These are phyloP conservation scores for Musa balbisiana DNA, from an alignment of 202 grass and related monocot genomes.

Conservation along the genomic window DNA sequence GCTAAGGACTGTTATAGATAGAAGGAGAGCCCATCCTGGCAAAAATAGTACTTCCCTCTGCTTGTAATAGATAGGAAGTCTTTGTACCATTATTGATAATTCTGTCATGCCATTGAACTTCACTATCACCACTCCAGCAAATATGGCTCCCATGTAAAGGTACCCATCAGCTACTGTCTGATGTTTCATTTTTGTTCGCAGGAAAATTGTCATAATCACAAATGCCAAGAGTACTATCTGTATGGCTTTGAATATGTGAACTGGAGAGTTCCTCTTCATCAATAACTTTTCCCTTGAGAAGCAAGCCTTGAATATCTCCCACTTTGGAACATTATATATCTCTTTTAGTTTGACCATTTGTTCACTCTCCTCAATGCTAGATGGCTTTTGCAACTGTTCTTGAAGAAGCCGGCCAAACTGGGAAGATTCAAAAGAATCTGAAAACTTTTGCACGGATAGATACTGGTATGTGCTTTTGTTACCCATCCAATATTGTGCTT, in stretches of 20 bases:
- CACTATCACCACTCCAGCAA: constrained; percentile 62
- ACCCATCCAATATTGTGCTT: constrained; percentile 85
- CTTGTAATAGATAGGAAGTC: constrained; percentile 92
- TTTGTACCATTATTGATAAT: constrained; percentile 82
- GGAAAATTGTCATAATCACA: constrained; percentile 76
- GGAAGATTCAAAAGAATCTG: constrained; percentile 46
- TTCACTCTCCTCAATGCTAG: constrained; percentile 27
- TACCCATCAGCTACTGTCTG: constrained; percentile 65
- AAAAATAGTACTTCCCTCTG: constrained; percentile 72
- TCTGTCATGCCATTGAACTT: constrained; percentile 99
- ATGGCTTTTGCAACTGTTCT: constrained; percentile 21
- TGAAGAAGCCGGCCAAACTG: constrained; percentile 27
- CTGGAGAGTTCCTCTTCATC: constrained; percentile 67
- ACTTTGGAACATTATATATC: constrained; percentile 44
- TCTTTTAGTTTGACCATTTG: constrained; percentile 26
- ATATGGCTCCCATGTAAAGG: constrained; percentile 79
- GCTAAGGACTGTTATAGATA: constrained; percentile 71
- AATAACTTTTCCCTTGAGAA: constrained; percentile 79
- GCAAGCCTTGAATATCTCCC: constrained; percentile 89
- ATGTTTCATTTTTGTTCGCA: constrained; percentile 75
- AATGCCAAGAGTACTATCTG: constrained; percentile 76
- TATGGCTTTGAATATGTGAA: constrained; percentile 91
- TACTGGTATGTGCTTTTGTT: constrained; percentile 60
- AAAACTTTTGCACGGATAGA: constrained; percentile 51
- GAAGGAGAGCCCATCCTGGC: constrained; percentile 92